Base-by-base conservation (phyloP, 2,329 filamentous ascomycete species). In the Aspergillus caelatus region DNA sequence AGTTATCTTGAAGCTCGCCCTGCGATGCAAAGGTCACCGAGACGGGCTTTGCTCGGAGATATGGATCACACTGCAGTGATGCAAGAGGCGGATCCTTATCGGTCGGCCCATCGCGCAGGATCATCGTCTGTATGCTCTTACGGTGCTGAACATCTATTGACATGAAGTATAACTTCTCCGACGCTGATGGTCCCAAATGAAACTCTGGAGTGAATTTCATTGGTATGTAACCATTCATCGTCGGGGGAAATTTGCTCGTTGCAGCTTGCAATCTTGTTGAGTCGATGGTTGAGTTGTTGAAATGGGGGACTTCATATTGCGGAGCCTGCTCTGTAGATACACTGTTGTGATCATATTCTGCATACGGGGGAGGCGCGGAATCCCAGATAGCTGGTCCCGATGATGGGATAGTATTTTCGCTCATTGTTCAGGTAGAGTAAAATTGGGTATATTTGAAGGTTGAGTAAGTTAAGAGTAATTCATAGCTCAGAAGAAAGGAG, bases 201-300 rank as follows among this genome's bases (percentile, higher is more conserved):
- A 62, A 43, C 19, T 32, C 30, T 14, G 7, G 11, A 6, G 23
- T 50, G 6, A 57, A 10, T 43, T 57, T 55, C 60, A 62, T 8
- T 23, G 60, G 21, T 10, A 58, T 28, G 46, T 62, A 62, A 10
- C 54, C 60, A 23, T 57, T 62, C 23, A 57, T 19, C 10, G 34
- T 28, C 5, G 60, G 45, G 1, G 54, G 54, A 12, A 62, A 28
- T 23, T 30, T 48, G 1, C 7, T 45, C 19, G 46, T 57, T 14
- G 45, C 45, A 1, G 54, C 21, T 28, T 62, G 53, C 9, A 52
- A n/a, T 26, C 41, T 14, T 7, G n/a, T 46, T 32, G 57, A 50
- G 7, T 16, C 4, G 21, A 14, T 43, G 26, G 57, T 28, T 19
- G 34, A 43, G 11, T 12, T 21, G 1, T 28, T 36, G 21, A 11